A percentile compares a stretch with the other conserved stretches of the same genome.
Conservation (phyloP, 306 rosid genomes). For the Albizia julibrissin region DNA sequence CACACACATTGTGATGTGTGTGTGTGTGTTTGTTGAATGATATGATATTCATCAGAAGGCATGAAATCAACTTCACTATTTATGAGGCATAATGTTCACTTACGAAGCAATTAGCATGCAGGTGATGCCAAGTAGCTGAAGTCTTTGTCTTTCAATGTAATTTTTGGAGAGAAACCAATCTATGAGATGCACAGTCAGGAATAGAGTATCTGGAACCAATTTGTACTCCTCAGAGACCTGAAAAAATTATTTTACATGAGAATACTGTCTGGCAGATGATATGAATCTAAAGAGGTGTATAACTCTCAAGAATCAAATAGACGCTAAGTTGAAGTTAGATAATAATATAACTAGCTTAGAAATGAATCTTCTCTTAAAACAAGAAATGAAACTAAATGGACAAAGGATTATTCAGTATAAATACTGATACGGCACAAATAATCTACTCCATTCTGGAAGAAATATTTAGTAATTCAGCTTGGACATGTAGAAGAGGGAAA, state of each 20-base stretch:
- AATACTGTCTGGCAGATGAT: not conserved
- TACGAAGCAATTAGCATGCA: constrained; percentile 97
- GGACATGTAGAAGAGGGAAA: not conserved
- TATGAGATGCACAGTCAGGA: constrained; percentile 76
- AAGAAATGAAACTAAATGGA: not conserved
- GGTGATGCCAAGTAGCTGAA: constrained; percentile 92
- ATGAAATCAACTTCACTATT: constrained; percentile 21
- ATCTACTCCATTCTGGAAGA: not conserved
- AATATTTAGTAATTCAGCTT: not conserved
- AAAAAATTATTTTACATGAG: constrained; percentile 25
- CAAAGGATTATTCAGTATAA: not conserved
- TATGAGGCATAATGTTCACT: constrained; percentile 38
- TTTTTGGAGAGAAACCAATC: constrained; percentile 85
- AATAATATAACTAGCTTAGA: not conserved
- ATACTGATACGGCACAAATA: not conserved
- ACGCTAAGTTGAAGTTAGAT: not conserved
- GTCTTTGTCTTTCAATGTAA: constrained; percentile 67
- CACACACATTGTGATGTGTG: too few species aligned
- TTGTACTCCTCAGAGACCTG: constrained; percentile 92
- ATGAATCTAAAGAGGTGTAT: not conserved
- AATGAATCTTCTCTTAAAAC: not conserved
- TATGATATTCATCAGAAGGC: constrained; percentile 13
- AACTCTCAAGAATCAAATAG: not conserved
- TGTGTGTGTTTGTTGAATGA: constrained; percentile 13
- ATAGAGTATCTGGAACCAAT: constrained; percentile 78